Conservation (phyloP, 2,329 filamentous ascomycete genomes). For the Daldinia eschscholtzii region DNA sequence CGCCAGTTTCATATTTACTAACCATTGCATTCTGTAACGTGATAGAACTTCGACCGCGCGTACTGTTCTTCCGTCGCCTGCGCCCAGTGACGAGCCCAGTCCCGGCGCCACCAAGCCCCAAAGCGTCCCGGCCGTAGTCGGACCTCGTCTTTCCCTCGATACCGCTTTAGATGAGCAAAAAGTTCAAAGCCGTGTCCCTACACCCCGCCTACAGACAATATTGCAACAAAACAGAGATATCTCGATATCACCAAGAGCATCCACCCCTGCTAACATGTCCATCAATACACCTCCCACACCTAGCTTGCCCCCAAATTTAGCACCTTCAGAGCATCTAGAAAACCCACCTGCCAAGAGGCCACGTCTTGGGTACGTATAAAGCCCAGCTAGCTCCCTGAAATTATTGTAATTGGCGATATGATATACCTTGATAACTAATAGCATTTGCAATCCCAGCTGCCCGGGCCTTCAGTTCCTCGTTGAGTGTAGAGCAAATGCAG, state of each 20-base stretch:
- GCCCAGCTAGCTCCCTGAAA: not conserved
- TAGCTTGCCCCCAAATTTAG: slow-evolving; percentile 30
- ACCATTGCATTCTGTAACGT: slow-evolving; percentile 27
- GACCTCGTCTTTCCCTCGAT: slow-evolving; percentile 49
- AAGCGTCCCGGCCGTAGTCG: slow-evolving; percentile 42
- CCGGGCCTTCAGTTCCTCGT: slow-evolving; percentile 40
- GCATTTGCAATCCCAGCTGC: slow-evolving; percentile 33
- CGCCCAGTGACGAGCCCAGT: slow-evolving; percentile 71
- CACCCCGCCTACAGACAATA: slow-evolving; percentile 21
- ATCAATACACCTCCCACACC: slow-evolving; percentile 48
- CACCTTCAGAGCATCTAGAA: slow-evolving; percentile 19
- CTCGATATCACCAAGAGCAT: slow-evolving; percentile 24
- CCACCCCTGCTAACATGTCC: slow-evolving; percentile 41
- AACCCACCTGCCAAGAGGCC: slow-evolving; percentile 47
- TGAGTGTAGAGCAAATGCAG: slow-evolving; percentile 26
- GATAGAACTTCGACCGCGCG: slow-evolving; percentile 42
- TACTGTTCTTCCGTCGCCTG: slow-evolving; percentile 70
- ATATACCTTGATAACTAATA: slow-evolving; percentile 6
- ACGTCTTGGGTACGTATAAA: slow-evolving; percentile 46
- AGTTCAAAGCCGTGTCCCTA: slow-evolving; percentile 24
- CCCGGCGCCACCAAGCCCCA: slow-evolving; percentile 55
- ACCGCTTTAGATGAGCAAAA: slow-evolving; percentile 29
- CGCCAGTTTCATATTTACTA: slow-evolving; percentile 23
- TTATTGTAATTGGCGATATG: not conserved
- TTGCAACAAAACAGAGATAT: slow-evolving; percentile 34